These are phyloP conservation scores for Stygiomarasmius scandens DNA, from an alignment of 1,284 basidiomycete species.

Conservation along the genomic window DNA sequence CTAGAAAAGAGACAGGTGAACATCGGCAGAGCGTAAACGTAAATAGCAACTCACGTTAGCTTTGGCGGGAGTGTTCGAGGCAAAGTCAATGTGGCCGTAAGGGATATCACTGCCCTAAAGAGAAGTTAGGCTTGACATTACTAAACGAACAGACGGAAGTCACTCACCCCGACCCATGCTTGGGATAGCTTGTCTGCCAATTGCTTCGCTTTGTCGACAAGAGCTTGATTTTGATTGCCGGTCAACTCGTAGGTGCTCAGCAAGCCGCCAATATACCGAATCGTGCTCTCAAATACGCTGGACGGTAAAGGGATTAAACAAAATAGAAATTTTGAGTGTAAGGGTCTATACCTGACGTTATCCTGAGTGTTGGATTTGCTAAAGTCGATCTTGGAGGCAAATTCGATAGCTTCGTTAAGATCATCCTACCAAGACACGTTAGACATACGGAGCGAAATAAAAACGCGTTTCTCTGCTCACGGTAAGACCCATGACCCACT, in stretches of 20 bases:
- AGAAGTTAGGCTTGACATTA: neutral
- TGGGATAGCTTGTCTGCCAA: conserved; percentile 68
- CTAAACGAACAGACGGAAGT: neutral
- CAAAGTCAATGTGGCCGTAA: conserved; percentile 55
- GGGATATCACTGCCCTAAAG: conserved; percentile 51
- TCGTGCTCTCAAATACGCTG: conserved; percentile 87
- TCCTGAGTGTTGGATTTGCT: conserved; percentile 6
- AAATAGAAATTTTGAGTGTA: neutral
- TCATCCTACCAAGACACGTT: neutral
- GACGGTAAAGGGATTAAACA: neutral
- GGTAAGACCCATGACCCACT: neutral
- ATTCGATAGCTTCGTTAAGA: conserved; percentile 7
- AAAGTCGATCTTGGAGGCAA: conserved; percentile 4
- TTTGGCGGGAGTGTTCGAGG: conserved; percentile 41
- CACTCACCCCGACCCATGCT: conserved; percentile 2
- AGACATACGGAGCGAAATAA: neutral
- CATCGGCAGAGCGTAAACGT: neutral
- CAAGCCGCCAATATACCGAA: conserved; percentile 74
- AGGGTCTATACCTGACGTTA: conserved; percentile 10
- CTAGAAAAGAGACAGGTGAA: conserved; percentile 35
- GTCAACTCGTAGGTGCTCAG: conserved; percentile 86
- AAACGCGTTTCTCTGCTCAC: neutral
- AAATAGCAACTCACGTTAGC: conserved; percentile 40
- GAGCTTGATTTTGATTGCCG: conserved; percentile 49
- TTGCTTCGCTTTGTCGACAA: conserved; percentile 68